These are phyloP conservation scores for Phytophthora megakarya DNA, from an alignment of 352 stramenopile genomes.

Conservation along the genomic window DNA sequence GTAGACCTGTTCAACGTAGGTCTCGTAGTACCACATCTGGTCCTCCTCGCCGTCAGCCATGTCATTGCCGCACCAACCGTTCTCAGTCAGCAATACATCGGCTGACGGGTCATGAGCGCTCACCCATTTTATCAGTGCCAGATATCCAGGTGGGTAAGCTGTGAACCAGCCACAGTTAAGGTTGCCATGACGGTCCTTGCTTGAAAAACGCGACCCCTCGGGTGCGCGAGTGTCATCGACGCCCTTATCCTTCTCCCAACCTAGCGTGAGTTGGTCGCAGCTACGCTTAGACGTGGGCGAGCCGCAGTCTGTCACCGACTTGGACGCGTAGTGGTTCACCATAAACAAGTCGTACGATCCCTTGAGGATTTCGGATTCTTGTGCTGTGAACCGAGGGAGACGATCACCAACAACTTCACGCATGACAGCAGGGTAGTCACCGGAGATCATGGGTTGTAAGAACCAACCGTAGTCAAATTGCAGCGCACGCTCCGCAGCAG, in stretches of 20 bases:
- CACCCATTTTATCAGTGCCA: slow-evolving; percentile 49
- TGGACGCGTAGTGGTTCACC: slow-evolving; percentile 94
- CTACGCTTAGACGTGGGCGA: slow-evolving; percentile 34
- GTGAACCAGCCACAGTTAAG: slow-evolving; percentile 52
- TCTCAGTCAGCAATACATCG: slow-evolving; percentile 48
- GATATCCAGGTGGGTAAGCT: slow-evolving; percentile 47
- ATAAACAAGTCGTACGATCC: slow-evolving; percentile 93
- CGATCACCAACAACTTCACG: slow-evolving; percentile 68
- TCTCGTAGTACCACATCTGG: slow-evolving; percentile 55
- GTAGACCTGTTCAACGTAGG: slow-evolving; percentile 53
- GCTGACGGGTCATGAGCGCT: slow-evolving; percentile 39
- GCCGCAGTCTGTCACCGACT: slow-evolving; percentile 57
- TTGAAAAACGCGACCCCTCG: slow-evolving; percentile 56
- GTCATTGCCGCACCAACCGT: slow-evolving; percentile 57
- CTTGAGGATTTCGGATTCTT: slow-evolving; percentile 71
- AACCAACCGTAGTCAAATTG: slow-evolving; percentile 93
- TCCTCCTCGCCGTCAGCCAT: slow-evolving; percentile 52
- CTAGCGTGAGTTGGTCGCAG: slow-evolving; percentile 39
- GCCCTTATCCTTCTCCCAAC: slow-evolving; percentile 53
- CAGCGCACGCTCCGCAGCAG: slow-evolving; percentile 80
- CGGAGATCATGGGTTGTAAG: slow-evolving; percentile 87
- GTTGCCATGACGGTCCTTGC: slow-evolving; percentile 41
- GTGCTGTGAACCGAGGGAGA: slow-evolving; percentile 87
- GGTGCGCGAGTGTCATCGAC: slow-evolving; percentile 57
- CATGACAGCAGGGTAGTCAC: slow-evolving; percentile 94